Evolutionary conservation across 139 green algal genomes (phyloP).

Genomic region (Auxenochlorella pyrenoidosa): DNA sequence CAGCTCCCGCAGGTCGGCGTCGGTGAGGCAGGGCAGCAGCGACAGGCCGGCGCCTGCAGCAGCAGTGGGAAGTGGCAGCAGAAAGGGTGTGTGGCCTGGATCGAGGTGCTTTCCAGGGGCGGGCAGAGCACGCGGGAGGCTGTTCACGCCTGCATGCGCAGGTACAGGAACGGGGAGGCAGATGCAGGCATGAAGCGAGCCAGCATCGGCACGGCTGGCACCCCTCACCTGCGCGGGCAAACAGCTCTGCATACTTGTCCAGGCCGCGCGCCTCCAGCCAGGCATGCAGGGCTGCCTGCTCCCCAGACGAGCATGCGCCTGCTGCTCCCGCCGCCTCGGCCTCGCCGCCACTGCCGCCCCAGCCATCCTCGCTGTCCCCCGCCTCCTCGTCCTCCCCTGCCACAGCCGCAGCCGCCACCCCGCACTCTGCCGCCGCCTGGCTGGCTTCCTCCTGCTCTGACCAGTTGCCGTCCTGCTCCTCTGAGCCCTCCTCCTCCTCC

Average conservation of each 20-base stretch:
- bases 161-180: too few species aligned
- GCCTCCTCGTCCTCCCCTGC: not conserved
- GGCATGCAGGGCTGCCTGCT: not conserved
- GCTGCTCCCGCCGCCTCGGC: not conserved
- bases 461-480: constrained; percentile 29
- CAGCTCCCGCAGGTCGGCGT: constrained; percentile 36
- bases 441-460: constrained; percentile 29
- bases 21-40: constrained; percentile 32
- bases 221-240: constrained; percentile 25
- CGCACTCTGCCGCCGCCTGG: not conserved
- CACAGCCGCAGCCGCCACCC: not conserved
- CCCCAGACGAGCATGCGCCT: not conserved
- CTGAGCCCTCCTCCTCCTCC: not conserved
- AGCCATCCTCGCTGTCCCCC: not conserved
- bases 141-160: too few species aligned
- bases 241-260: constrained; percentile 32
- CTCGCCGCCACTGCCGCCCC: not conserved
- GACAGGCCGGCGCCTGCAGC: constrained; percentile 32
- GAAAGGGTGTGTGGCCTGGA: not conserved
- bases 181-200: too few species aligned
- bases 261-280: constrained; percentile 30
- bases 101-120: not conserved
- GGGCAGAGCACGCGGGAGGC: too few species aligned
- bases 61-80: not conserved
- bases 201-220: not conserved